Conservation (phyloP, 495 filamentous ascomycete genomes). For the Wilcoxina mikolae region DNA sequence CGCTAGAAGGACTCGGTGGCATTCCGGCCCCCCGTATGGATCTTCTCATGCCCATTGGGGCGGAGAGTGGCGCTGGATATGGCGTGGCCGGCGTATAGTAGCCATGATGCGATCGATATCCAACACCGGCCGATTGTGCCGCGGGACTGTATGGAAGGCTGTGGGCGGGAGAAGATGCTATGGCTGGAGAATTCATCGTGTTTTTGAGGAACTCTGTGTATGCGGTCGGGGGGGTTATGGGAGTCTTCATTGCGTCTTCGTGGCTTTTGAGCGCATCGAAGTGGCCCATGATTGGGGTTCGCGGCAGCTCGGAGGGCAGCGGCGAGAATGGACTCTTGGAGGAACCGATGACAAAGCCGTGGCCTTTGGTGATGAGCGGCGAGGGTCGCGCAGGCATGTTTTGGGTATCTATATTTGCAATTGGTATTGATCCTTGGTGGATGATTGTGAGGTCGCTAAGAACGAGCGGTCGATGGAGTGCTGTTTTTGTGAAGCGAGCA, state of each 20-base stretch:
- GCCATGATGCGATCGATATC: conserved; percentile 14
- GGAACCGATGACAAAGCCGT: background rate
- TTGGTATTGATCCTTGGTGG: background rate
- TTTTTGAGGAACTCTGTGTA: conserved; percentile 84
- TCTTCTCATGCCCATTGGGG: background rate
- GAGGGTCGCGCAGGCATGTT: conserved; percentile 2
- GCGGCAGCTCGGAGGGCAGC: conserved; percentile 25
- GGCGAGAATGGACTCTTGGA: conserved; percentile 18
- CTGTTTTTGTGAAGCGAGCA: background rate
- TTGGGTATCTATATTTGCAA: background rate
- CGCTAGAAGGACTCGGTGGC: conserved; percentile 18
- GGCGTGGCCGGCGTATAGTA: conserved; percentile 25
- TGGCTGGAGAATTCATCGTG: conserved; percentile 27
- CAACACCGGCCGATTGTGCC: background rate
- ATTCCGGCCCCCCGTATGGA: conserved; percentile 13
- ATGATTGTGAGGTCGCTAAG: background rate
- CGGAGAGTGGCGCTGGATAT: conserved; percentile 25
- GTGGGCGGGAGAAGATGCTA: conserved; percentile 27
- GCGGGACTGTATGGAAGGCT: conserved; percentile 21
- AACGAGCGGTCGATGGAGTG: background rate
- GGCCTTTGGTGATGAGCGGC: conserved; percentile 5
- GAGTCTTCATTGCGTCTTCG: conserved; percentile 43
- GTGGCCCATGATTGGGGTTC: conserved; percentile 26
- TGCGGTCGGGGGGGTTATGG: conserved; percentile 80
- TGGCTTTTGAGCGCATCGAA: conserved; percentile 18